Evolutionary conservation across 108 stramenopile species (phyloP), one percentile per base, ranked within the genome.

Genomic region (Pseudonitzschia multiseries): DNA sequence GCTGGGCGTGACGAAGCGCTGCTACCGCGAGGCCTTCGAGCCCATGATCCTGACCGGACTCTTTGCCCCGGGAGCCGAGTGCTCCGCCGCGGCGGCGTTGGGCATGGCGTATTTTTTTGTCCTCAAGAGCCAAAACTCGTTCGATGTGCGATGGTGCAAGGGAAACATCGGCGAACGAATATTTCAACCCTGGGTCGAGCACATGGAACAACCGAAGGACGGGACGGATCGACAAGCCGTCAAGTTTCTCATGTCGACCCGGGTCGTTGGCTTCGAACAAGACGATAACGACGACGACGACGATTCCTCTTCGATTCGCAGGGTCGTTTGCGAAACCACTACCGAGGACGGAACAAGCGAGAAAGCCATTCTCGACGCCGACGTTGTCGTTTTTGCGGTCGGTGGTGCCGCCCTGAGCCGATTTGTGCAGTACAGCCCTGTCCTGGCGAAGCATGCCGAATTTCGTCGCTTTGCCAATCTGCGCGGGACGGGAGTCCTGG

Each of bases 101-200:
- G 93, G 93, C 13, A 93, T 93, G 93, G 87, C 90, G 13, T 93
- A 91, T 78, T 93, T 91, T 69, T 93, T 93, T 75, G 90, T 93
- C 6, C 70, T 93, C 57, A 83, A 70, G 57, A 81, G 70, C 54
- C 90, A 90, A 64, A 87, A 84, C 22, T 83, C 89, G 9, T 93
- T 93, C 72, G 93, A 93, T 77, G 93, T 91, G 0, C 67, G 86
- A 27, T 93, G 93, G 93, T 91, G 87, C 48, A 75, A 69, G 27
- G 93, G 93, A 0, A 93, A 91, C 33, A 86, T 91, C 75, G 93
- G 93, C 0, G 89, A 91, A 32, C 24, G 59, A 22, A 91, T 93
- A 20, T 86, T 93, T 72, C 69, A 85, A 48, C 93, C 93, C 20
- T 90, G 93, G 89, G 84, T 90, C 24, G 32, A 86, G 3, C 42